phyloP scores from a whole-genome alignment of 805 yeast species.

The Candida sithepensis region DNA sequence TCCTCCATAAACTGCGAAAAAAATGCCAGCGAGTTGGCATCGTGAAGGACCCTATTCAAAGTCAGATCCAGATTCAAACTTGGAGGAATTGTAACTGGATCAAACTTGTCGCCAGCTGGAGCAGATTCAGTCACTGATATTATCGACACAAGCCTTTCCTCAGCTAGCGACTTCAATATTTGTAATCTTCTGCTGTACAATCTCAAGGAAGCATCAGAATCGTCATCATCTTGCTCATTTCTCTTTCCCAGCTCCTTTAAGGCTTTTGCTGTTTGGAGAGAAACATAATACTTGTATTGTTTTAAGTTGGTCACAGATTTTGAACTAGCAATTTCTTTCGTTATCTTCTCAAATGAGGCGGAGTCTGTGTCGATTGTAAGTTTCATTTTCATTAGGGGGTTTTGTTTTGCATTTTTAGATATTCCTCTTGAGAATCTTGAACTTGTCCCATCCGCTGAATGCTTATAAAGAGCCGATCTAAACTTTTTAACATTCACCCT shows the following conservation, averaged over 20 bases:
- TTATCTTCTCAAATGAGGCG: slow-evolving; percentile 23
- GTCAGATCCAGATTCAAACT: slow-evolving; percentile 25
- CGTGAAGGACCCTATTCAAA: slow-evolving; percentile 43
- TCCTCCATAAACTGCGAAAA: slow-evolving; percentile 57
- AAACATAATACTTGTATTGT: slow-evolving; percentile 44
- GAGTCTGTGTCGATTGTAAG: slow-evolving; percentile 38
- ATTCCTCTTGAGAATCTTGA: background rate
- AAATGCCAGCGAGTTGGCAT: slow-evolving; percentile 44
- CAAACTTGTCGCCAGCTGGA: background rate
- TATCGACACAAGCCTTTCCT: slow-evolving; percentile 13
- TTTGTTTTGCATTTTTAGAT: slow-evolving; percentile 7
- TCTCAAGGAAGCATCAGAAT: slow-evolving; percentile 7
- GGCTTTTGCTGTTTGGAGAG: slow-evolving; percentile 44
- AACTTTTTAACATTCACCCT: slow-evolving; percentile 70
- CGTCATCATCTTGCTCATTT: slow-evolving; percentile 7
- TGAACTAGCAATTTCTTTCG: slow-evolving; percentile 32
- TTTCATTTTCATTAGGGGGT: slow-evolving; percentile 28
- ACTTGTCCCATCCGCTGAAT: slow-evolving; percentile 34
- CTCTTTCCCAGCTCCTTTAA: slow-evolving; percentile 29
- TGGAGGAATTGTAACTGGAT: slow-evolving; percentile 5
- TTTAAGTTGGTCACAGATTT: slow-evolving; percentile 41
- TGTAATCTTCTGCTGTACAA: slow-evolving; percentile 20
- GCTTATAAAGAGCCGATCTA: slow-evolving; percentile 65
- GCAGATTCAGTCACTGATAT: slow-evolving; percentile 1
- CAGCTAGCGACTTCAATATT: slow-evolving; percentile 18